phyloP scores from a whole-genome alignment of 2,329 filamentous ascomycete species.

The Penicillium janthinellum region DNA sequence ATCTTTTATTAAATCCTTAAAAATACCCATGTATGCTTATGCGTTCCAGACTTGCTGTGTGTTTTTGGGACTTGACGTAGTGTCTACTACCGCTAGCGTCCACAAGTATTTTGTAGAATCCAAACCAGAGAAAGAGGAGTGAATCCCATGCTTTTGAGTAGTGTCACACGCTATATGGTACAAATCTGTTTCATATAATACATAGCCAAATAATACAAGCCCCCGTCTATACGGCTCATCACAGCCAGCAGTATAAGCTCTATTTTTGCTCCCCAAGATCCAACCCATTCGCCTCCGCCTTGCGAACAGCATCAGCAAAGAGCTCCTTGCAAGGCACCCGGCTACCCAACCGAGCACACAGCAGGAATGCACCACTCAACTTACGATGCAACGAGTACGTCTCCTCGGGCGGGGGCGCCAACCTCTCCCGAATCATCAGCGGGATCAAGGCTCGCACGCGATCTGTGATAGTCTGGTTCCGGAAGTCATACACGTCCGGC shows the following conservation, averaged over 20 bases:
- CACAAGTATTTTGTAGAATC: not conserved
- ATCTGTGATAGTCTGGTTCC: conserved; percentile 93
- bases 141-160: not conserved
- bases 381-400: conserved; percentile 96
- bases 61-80: not conserved
- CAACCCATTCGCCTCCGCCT: conserved; percentile 29
- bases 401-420: conserved; percentile 92
- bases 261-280: conserved; percentile 6
- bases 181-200: conserved; percentile 4
- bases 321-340: conserved; percentile 77
- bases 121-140: not conserved
- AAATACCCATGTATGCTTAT: not conserved
- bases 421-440: conserved; percentile 84
- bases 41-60: no score
- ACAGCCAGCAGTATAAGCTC: not conserved
- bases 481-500: conserved; percentile 86
- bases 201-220: not conserved
- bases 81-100: not conserved
- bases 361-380: conserved; percentile 87
- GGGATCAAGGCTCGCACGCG: conserved; percentile 86
- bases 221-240: not conserved
- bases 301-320: conserved; percentile 56
- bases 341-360: conserved; percentile 85
- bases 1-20: not conserved
- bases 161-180: conserved; percentile 1